Evolutionary conservation across 2,329 filamentous ascomycete species (phyloP).

Genomic region (Talaromyces sp.): DNA sequence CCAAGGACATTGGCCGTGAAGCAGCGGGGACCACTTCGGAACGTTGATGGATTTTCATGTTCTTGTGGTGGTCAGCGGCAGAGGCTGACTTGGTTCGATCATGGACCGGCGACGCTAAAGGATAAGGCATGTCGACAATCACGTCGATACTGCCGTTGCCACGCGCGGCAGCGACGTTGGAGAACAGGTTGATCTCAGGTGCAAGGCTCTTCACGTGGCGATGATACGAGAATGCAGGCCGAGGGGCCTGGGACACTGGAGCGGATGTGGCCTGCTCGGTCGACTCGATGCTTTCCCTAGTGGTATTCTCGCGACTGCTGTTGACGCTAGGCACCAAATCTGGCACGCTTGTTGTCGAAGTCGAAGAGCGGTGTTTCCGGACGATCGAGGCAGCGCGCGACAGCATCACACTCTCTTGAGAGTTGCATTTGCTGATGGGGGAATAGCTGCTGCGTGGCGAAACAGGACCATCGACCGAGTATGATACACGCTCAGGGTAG

Average conservation of each 20-base stretch:
- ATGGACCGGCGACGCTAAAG: conserved; percentile 19
- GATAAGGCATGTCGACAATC: conserved; percentile 17
- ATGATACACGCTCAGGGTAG: conserved; percentile 34
- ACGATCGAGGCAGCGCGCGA: conserved; percentile 44
- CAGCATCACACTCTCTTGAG: conserved; percentile 51
- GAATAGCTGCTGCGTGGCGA: conserved; percentile 45
- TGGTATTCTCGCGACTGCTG: conserved; percentile 32
- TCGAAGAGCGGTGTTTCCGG: conserved; percentile 42
- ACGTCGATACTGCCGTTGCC: conserved; percentile 22
- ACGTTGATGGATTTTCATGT: conserved; percentile 9
- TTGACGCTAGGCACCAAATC: conserved; percentile 38
- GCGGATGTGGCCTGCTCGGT: conserved; percentile 5
- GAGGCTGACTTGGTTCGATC: conserved; percentile 34
- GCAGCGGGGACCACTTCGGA: conserved; percentile 13
- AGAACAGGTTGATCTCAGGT: conserved; percentile 24
- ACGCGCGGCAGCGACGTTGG: conserved; percentile 20
- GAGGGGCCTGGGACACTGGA: conserved; percentile 4
- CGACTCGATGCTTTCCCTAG: conserved; percentile 17
- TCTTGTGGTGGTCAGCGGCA: conserved; percentile 20
- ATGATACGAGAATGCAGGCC: conserved; percentile 23
- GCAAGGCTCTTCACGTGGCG: conserved; percentile 34
- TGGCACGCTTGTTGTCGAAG: conserved; percentile 40
- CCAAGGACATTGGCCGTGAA: conserved; percentile 16
- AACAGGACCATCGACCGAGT: conserved; percentile 32
- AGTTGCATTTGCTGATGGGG: conserved; percentile 51